phyloP scores from a whole-genome alignment of 2,329 filamentous ascomycete species.

The Penicillium sp. region DNA sequence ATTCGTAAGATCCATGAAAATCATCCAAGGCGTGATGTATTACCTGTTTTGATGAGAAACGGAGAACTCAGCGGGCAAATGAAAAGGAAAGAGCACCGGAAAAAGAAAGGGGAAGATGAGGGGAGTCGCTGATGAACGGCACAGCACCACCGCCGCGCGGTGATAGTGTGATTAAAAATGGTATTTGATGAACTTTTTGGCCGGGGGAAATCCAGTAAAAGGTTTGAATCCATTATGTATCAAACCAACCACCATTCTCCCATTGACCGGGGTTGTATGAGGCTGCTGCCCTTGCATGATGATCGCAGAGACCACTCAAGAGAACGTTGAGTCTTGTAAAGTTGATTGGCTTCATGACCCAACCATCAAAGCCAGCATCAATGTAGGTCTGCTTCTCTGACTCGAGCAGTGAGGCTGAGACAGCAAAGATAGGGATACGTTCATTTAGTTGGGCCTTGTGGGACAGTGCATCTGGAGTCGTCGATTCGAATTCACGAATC shows the following conservation, averaged over 20 bases:
- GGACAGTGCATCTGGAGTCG: constrained; percentile 61
- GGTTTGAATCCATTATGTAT: constrained; percentile 18
- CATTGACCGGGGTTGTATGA: constrained; percentile 75
- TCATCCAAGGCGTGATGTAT: constrained; percentile 11
- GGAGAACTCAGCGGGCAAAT: not conserved
- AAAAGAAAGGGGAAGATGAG: too few relatives aligned
- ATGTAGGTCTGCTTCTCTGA: constrained; percentile 72
- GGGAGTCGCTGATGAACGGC: not conserved
- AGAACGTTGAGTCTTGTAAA: constrained; percentile 75
- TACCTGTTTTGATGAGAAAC: not conserved
- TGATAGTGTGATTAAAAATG: not conserved
- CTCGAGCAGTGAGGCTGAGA: constrained; percentile 83
- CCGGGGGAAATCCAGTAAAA: too few relatives aligned
- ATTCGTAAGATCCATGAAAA: constrained; percentile 10
- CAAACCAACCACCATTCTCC: constrained; percentile 88
- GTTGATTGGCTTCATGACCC: constrained; percentile 88
- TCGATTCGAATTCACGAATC: constrained; percentile 76
- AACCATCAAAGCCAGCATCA: constrained; percentile 82
- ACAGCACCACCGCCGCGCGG: not conserved
- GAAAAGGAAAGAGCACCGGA: not conserved
- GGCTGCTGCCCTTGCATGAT: constrained; percentile 63
- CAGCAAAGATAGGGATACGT: constrained; percentile 81
- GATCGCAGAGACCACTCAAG: constrained; percentile 71
- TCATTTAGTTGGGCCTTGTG: constrained; percentile 64
- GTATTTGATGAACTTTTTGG: not conserved